These are phyloP conservation scores for Trichophyton equinum DNA, from an alignment of 2,329 filamentous ascomycete genomes.

Conservation along the genomic window DNA sequence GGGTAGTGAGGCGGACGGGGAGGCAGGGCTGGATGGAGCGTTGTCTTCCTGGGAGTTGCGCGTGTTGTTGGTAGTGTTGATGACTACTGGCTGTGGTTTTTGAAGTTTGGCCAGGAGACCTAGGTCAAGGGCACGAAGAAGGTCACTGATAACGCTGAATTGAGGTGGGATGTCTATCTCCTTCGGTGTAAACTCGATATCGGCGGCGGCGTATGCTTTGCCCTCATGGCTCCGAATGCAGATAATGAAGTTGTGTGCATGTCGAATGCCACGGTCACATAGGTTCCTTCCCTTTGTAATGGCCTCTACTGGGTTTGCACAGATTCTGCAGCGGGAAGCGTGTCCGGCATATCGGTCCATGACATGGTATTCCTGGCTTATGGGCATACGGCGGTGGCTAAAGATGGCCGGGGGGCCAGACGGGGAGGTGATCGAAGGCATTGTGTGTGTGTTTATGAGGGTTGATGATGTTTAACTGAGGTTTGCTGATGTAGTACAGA, in stretches of 20 bases:
- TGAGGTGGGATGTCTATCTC: slow-evolving; percentile 33
- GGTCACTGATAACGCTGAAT: slow-evolving; percentile 23
- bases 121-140: slow-evolving; percentile 33
- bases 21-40: neutral
- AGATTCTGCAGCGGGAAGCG: slow-evolving; percentile 23
- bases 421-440: slow-evolving; percentile 15
- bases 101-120: slow-evolving; percentile 20
- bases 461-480: neutral
- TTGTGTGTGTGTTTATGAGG: slow-evolving; percentile 35
- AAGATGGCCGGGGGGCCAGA: neutral
- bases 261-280: slow-evolving; percentile 24
- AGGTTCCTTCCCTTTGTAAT: slow-evolving; percentile 19
- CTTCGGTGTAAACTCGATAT: slow-evolving; percentile 25
- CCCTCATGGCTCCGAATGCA: slow-evolving; percentile 27
- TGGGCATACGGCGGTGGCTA: slow-evolving; percentile 12
- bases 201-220: slow-evolving; percentile 32
- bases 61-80: slow-evolving; percentile 4
- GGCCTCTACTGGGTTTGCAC: slow-evolving; percentile 21
- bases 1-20: neutral
- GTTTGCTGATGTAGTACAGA: neutral
- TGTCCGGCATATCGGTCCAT: slow-evolving; percentile 25
- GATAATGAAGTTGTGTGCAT: slow-evolving; percentile 24
- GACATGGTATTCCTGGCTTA: slow-evolving; percentile 24
- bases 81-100: slow-evolving; percentile 5
- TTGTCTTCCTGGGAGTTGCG: neutral